Percentiles rank a stretch among this genome's conserved stretches.
These are phyloP conservation scores for Mycena venus DNA, from an alignment of 768 basidiomycete species.

Conservation along the genomic window DNA sequence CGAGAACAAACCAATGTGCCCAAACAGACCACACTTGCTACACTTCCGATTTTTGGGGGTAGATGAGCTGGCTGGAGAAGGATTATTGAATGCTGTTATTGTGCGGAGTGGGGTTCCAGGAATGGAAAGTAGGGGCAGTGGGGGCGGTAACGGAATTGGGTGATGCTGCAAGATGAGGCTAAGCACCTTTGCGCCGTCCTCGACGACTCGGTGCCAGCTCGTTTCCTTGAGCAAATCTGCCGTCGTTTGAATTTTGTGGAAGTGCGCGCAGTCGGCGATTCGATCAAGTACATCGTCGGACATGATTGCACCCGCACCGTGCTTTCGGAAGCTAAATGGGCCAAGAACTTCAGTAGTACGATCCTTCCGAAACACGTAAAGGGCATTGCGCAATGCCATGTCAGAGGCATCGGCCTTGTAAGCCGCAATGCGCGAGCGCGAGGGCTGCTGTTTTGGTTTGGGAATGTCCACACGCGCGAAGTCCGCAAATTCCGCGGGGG, in stretches of 20 bases:
- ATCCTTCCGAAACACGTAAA: not conserved
- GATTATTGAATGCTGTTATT: not conserved
- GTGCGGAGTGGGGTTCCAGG: not conserved
- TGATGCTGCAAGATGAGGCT: not conserved
- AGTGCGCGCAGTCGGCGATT: slow-evolving; percentile 6
- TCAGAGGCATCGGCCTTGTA: not conserved
- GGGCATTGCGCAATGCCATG: not conserved
- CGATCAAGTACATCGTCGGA: slow-evolving; percentile 8
- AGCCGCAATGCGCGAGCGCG: not conserved
- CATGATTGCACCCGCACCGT: not conserved
- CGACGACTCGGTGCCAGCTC: not conserved
- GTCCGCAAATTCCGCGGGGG: not conserved
- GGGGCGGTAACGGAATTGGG: not conserved
- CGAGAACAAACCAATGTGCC: not conserved
- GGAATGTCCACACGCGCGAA: slow-evolving; percentile 1
- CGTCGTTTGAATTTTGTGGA: not conserved
- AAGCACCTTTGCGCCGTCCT: not conserved
- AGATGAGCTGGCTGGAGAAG: not conserved
- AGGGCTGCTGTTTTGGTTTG: not conserved
- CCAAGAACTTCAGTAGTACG: not conserved
- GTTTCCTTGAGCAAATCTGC: not conserved
- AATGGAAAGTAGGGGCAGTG: not conserved
- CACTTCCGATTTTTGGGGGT: not conserved
- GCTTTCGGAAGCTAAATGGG: not conserved
- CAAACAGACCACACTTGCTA: not conserved